These are phyloP conservation scores for Curvularia verruculosa DNA, from an alignment of 2,329 filamentous ascomycete species.

Conservation along the genomic window DNA sequence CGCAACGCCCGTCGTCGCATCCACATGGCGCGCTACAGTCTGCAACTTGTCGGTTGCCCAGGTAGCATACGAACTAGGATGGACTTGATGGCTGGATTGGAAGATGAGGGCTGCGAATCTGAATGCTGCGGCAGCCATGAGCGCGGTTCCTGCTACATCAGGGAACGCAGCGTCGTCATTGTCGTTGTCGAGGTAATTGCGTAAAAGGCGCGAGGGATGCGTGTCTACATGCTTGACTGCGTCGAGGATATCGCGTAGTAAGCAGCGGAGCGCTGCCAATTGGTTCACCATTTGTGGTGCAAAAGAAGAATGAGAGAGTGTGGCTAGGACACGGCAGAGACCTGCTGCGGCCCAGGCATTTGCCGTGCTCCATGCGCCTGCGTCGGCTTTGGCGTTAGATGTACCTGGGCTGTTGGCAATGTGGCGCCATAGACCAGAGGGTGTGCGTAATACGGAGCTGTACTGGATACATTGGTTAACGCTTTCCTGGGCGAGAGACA, in stretches of 20 bases:
- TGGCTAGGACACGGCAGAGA: constrained; percentile 56
- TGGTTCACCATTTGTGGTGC: constrained; percentile 17
- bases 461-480: constrained; percentile 53
- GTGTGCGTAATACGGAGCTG: constrained; percentile 46
- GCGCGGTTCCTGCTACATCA: constrained; percentile 57
- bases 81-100: constrained; percentile 28
- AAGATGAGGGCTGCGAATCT: constrained; percentile 51
- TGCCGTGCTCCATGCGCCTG: constrained; percentile 55
- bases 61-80: constrained; percentile 37
- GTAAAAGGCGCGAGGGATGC: constrained; percentile 49
- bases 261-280: constrained; percentile 36
- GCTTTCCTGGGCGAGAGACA: constrained; percentile 45
- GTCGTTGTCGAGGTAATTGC: constrained; percentile 53
- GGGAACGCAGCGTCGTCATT: constrained; percentile 52
- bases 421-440: constrained; percentile 53
- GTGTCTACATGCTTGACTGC: constrained; percentile 44
- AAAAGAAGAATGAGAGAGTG: constrained; percentile 42
- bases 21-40: constrained; percentile 46
- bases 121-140: constrained; percentile 54
- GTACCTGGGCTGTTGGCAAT: constrained; percentile 47
- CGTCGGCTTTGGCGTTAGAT: constrained; percentile 25
- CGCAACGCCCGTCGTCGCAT: constrained; percentile 46
- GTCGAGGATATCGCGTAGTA: constrained; percentile 49
- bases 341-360: constrained; percentile 59
- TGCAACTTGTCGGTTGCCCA: constrained; percentile 54